A percentile compares a stretch with the other conserved stretches of the same genome.
phyloP scores from a whole-genome alignment of 2,329 filamentous ascomycete species.

The Clarireedia paspali region DNA sequence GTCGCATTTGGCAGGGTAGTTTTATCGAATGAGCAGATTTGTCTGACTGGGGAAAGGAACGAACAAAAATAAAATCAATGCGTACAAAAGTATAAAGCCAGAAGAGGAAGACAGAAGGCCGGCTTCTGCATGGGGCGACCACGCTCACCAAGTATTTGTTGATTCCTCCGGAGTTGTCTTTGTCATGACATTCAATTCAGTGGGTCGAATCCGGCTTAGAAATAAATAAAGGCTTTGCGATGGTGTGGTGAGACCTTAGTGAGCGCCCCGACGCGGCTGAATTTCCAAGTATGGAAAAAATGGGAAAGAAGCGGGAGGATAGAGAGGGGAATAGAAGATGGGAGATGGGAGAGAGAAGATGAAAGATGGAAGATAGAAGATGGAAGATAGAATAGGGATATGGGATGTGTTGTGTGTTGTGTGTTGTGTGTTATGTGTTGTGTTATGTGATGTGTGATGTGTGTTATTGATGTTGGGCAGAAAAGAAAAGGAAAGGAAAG shows the following conservation, averaged over 20 bases:
- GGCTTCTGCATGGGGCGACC: slow-evolving; percentile 2
- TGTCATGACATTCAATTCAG: neutral
- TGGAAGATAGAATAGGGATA: neutral
- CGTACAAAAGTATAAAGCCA: neutral
- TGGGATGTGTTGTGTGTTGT: neutral
- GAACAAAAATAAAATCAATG: neutral
- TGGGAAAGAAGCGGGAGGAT: neutral
- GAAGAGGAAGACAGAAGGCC: slow-evolving; percentile 5
- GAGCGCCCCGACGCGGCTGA: neutral
- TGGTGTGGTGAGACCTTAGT: neutral
- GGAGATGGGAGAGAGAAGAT: neutral
- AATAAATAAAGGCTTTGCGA: neutral
- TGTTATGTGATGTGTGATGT: no score
- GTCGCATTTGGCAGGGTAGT: slow-evolving; percentile 3
- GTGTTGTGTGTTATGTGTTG: neutral
- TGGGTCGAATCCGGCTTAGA: neutral
- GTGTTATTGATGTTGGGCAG: no score
- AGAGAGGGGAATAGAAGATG: neutral
- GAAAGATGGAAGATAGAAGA: neutral
- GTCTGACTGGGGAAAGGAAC: neutral
- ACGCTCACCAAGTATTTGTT: neutral
- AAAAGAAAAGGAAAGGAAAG: neutral
- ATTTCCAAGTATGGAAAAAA: neutral
- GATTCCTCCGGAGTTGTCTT: neutral
- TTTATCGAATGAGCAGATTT: slow-evolving; percentile 6